Evolutionary conservation across 2,329 filamentous ascomycete species (phyloP), one percentile per base, ranked within the genome.

Genomic region (Alternaria sp.): DNA sequence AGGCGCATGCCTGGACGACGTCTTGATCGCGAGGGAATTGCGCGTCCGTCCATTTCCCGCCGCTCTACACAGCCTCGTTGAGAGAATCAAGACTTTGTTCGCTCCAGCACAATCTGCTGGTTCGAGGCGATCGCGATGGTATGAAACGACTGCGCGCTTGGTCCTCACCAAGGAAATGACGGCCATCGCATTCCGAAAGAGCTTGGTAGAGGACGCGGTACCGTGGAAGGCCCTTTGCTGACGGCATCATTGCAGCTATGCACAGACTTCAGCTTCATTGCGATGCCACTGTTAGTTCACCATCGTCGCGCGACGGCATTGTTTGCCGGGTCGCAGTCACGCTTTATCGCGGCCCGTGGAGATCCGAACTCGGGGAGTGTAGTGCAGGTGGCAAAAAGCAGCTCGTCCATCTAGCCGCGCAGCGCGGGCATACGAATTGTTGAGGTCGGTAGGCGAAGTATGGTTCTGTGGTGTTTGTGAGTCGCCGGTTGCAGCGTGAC

Each of bases 1-100:
- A 60, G 65, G 55, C 55, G 58, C 51, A 50, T 45, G 18, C 30
- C 55, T 54, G 21, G 55, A 55, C 45, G 41, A 63, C 47, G 21
- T 53, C 58, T 53, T 55, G 58, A 63, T 51, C 33, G 45, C 61
- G 45, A 60, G 51, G 23, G 43, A 55, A 63, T 63, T 63, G 61
- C 61, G 61, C 57, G 61, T 63, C 60, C 46, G 59, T 30, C 45
- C 33, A 47, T 30, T 47, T 53, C 41, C 46, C 54, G 54, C 54
- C 20, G n/a, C 20, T 21, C 30, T 18, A 47, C 61, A 60, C 61
- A 63, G 61, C 61, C 61, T 56, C 61, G 37, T 51, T 60, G 56
- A 63, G 56, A 15, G n/a, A 21, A 37, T 55, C 57, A 33, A 51
- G 33, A 60, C 41, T 30, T 41, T 26, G 26, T 30, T 62, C 25